phyloP scores from a whole-genome alignment of 129 eudicot genomes.

The Smallanthus sonchifolius region DNA sequence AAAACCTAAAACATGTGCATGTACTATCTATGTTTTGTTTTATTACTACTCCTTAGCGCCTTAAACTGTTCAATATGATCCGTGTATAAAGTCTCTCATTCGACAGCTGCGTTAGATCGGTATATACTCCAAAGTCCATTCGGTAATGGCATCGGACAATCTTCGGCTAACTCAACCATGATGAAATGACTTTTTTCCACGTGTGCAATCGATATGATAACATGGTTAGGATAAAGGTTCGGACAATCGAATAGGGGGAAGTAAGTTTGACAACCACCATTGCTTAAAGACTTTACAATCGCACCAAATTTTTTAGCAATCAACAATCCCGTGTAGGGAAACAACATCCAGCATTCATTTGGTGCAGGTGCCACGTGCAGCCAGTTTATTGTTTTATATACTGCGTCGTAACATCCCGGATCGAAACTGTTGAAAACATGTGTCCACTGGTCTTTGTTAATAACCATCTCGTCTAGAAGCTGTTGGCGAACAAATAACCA shows the following conservation, averaged over 20 bases:
- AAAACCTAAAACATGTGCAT: too few species aligned
- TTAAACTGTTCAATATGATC: too few species aligned
- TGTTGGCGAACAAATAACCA: neutral
- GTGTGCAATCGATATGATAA: neutral
- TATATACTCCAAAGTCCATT: too few species aligned
- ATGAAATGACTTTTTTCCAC: neutral
- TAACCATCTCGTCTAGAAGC: too few species aligned
- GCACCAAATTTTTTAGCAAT: neutral
- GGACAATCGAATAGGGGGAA: neutral
- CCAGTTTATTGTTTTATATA: neutral
- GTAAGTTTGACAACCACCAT: neutral
- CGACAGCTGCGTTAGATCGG: too few species aligned
- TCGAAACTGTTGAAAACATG: too few species aligned
- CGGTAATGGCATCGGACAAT: too few species aligned
- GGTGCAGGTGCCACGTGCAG: neutral
- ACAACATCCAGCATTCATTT: neutral
- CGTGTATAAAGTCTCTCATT: too few species aligned
- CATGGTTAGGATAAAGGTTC: neutral
- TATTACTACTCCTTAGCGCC: too few species aligned
- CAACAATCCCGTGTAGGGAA: neutral
- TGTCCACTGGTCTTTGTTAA: neutral
- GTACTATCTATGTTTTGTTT: too few species aligned
- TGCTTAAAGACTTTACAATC: neutral
- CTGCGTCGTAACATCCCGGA: neutral
- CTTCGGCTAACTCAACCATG: neutral